phyloP scores from a whole-genome alignment of 2,329 filamentous ascomycete genomes.

The Hirsutella thompsonii region DNA sequence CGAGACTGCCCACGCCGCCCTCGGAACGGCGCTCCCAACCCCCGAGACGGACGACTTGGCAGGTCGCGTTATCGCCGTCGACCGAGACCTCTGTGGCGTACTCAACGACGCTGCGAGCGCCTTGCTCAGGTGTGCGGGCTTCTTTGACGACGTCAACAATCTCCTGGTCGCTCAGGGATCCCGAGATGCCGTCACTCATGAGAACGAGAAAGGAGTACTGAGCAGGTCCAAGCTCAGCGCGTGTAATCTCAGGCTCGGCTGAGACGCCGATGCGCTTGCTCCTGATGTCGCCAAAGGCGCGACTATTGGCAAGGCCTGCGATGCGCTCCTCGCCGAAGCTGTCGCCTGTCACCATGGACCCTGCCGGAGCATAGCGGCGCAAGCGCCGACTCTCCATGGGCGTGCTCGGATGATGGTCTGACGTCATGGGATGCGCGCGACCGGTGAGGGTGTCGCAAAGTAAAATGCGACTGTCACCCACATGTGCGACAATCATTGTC shows the following conservation, averaged over 20 bases:
- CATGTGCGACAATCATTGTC: constrained; percentile 76
- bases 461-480: constrained; percentile 84
- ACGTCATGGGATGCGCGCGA: constrained; percentile 66
- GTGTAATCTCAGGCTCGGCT: constrained; percentile 79
- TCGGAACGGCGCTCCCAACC: constrained; percentile 65
- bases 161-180: constrained; percentile 80
- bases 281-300: constrained; percentile 84
- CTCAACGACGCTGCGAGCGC: constrained; percentile 61
- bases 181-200: constrained; percentile 79
- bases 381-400: constrained; percentile 74
- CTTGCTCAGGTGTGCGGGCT: constrained; percentile 79
- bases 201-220: constrained; percentile 86
- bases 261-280: constrained; percentile 89
- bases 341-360: constrained; percentile 70
- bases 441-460: constrained; percentile 81
- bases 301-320: constrained; percentile 82
- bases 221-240: constrained; percentile 66
- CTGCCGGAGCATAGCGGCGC: constrained; percentile 65
- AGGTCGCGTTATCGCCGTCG: constrained; percentile 56
- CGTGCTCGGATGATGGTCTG: constrained; percentile 83
- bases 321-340: constrained; percentile 97
- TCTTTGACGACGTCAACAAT: constrained; percentile 95
- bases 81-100: constrained; percentile 77
- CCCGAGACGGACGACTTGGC: constrained; percentile 52
- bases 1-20: constrained; percentile 76